Evolutionary conservation across 1,139 yeast species (phyloP).

Genomic region (Maudiozyma humilis): DNA sequence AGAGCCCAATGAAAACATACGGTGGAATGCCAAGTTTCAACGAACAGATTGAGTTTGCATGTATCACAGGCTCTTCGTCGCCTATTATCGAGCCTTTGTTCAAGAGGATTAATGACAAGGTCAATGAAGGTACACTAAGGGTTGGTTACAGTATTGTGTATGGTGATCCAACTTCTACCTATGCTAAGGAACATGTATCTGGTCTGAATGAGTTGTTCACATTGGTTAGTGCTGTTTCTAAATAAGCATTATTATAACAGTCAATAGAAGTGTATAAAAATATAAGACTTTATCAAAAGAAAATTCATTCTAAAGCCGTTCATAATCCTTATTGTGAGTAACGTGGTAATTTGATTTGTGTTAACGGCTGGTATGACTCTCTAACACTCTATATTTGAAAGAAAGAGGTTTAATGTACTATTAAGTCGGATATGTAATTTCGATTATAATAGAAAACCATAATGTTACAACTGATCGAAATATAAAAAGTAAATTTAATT

Average conservation of each 20-base stretch:
- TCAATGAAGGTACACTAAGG: conserved; percentile 33
- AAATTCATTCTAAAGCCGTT: too few species aligned
- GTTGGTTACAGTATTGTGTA: conserved; percentile 59
- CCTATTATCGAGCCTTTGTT: conserved; percentile 64
- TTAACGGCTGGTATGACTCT: background rate
- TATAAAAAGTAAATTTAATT: too few species aligned
- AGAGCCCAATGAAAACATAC: conserved; percentile 10
- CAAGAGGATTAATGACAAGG: conserved; percentile 47
- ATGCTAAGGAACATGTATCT: conserved; percentile 60
- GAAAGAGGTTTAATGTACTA: too few species aligned
- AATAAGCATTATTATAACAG: too few species aligned
- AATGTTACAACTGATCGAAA: too few species aligned
- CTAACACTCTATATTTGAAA: too few species aligned
- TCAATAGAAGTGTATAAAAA: too few species aligned
- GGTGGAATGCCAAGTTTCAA: conserved; percentile 9
- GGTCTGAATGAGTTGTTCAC: conserved; percentile 73
- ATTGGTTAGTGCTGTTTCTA: conserved; percentile 32
- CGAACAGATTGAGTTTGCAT: conserved; percentile 28
- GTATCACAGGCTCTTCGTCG: conserved; percentile 63
- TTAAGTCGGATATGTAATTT: too few species aligned
- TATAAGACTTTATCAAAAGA: too few species aligned
- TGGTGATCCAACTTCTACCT: conserved; percentile 44
- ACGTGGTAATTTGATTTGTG: background rate
- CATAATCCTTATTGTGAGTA: background rate
- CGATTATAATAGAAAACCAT: too few species aligned